Evolutionary conservation across 768 basidiomycete species (phyloP).

Genomic region (Gloeopeniophorella convolvens): DNA sequence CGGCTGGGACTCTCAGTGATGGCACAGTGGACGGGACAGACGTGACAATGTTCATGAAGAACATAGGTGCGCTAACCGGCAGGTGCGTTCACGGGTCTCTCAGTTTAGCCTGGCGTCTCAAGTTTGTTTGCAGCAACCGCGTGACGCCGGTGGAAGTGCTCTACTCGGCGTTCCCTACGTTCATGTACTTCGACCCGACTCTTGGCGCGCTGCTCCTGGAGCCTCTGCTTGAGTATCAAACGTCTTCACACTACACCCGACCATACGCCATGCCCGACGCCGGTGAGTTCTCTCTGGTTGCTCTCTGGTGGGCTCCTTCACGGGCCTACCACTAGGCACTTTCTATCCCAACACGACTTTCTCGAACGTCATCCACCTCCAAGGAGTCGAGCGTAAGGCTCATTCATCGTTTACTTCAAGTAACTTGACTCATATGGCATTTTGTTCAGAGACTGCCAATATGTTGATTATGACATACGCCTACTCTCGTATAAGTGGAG

Average conservation of each 20-base stretch:
- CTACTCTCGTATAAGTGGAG: not conserved
- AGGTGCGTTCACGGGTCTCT: not conserved
- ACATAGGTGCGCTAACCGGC: not conserved
- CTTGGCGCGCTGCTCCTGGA: conserved; percentile 13
- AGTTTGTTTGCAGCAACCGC: not conserved
- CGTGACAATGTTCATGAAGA: conserved; percentile 22
- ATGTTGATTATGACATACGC: conserved; percentile 20
- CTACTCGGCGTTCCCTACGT: conserved; percentile 15
- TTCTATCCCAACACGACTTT: conserved; percentile 5
- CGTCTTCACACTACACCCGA: not conserved
- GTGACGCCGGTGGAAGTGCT: conserved; percentile 15
- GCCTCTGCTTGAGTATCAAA: conserved; percentile 15
- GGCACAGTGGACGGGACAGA: conserved; percentile 7
- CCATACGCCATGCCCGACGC: conserved; percentile 11
- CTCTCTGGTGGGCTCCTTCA: not conserved
- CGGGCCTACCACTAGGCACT: not conserved
- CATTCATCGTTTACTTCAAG: not conserved
- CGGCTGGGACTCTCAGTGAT: conserved; percentile 1
- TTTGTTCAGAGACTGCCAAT: conserved; percentile 13
- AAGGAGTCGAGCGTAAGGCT: conserved; percentile 15
- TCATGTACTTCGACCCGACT: conserved; percentile 14
- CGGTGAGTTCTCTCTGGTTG: not conserved
- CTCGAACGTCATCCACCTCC: not conserved
- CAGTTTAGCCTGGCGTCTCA: not conserved
- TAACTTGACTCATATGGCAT: not conserved